Conservation (phyloP, 2,329 filamentous ascomycete species). For the Botrytis cinerea region DNA sequence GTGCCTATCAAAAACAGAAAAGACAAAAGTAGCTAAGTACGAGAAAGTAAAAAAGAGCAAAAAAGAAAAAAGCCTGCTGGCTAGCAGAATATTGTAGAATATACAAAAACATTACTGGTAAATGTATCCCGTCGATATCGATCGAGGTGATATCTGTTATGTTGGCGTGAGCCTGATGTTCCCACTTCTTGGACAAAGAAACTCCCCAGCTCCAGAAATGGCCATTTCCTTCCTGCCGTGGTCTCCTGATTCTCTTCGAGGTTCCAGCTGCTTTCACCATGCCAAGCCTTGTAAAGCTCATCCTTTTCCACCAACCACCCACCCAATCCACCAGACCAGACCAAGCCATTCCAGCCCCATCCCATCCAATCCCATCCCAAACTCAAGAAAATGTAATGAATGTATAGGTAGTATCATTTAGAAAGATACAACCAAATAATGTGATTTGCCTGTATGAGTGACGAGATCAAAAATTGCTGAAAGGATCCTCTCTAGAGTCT, state of each 20-base stretch:
- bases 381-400: conserved; percentile 25
- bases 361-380: not conserved
- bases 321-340: not conserved
- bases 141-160: conserved; percentile 8
- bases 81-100: conserved; percentile 4
- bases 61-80: not conserved
- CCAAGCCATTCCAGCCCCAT: conserved; percentile 5
- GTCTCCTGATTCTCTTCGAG: not conserved
- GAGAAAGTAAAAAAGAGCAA: not conserved
- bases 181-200: not conserved
- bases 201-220: not conserved
- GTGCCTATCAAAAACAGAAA: not conserved
- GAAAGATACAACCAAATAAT: not conserved
- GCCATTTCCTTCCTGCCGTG: not conserved
- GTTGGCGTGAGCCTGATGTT: conserved; percentile 3
- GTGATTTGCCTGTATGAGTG: not conserved
- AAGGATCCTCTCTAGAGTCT: conserved; percentile 58
- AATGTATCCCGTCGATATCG: not conserved
- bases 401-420: not conserved
- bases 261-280: conserved; percentile 2
- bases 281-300: conserved; percentile 15
- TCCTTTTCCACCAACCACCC: not conserved
- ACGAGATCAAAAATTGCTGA: conserved; percentile 55
- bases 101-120: conserved; percentile 12
- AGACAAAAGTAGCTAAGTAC: conserved; percentile 9